phyloP scores from a whole-genome alignment of 2,329 filamentous ascomycete genomes.

The Penicillium polonicum region DNA sequence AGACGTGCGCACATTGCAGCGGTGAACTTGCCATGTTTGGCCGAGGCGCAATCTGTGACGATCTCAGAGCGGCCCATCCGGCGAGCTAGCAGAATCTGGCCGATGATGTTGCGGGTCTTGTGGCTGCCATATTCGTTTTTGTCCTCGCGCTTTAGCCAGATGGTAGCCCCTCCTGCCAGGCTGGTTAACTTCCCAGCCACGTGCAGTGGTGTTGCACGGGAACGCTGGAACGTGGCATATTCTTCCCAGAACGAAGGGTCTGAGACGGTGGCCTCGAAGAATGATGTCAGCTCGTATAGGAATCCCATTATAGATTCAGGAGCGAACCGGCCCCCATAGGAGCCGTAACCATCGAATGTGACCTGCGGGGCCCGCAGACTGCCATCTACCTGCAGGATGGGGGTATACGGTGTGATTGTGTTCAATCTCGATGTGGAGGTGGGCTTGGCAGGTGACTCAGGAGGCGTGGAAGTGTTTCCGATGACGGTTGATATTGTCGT shows the following conservation, averaged over 20 bases:
- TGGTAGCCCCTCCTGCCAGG: constrained; percentile 21
- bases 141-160: constrained; percentile 30
- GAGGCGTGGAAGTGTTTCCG: constrained; percentile 9
- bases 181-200: constrained; percentile 20
- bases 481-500: constrained; percentile 15
- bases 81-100: constrained; percentile 23
- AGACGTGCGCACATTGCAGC: constrained; percentile 25
- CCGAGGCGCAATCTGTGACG: constrained; percentile 27
- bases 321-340: constrained; percentile 29
- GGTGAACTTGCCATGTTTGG: constrained; percentile 26
- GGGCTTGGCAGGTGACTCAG: constrained; percentile 11
- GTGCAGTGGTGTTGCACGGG: constrained; percentile 19
- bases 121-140: constrained; percentile 26
- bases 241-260: constrained; percentile 30
- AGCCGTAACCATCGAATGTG: constrained; percentile 25
- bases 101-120: constrained; percentile 25
- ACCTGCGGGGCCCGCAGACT: constrained; percentile 21
- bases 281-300: constrained; percentile 25
- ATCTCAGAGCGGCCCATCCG: constrained; percentile 26
- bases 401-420: constrained; percentile 18
- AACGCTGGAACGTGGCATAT: constrained; percentile 22
- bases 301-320: constrained; percentile 31
- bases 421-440: constrained; percentile 2
- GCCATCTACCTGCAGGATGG: constrained; percentile 25
- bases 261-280: constrained; percentile 26